Evolutionary conservation across 495 filamentous ascomycete species (phyloP), one percentile per base, ranked within the genome.

Genomic region (Cetradonia linearis): DNA sequence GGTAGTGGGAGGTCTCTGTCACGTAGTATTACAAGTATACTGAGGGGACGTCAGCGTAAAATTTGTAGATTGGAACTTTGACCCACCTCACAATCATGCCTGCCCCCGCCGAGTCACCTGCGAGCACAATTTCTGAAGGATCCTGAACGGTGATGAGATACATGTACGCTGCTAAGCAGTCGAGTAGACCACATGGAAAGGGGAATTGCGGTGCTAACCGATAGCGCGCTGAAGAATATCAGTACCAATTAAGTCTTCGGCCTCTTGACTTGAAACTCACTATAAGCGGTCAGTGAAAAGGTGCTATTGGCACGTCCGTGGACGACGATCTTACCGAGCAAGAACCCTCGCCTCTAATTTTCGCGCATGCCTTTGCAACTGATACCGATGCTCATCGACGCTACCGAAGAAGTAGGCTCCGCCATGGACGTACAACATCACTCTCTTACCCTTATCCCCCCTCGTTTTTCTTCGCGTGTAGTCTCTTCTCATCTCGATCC

Each of bases 401-500:
- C 88, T 94, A 1, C 92, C 92, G 67, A 97, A 97, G 66, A 83
- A 88, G 67, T 88, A 88, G 30, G 86, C 85, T 2, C 85, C 85
- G 5, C 92, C 92, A 68, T 96, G 92, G 10, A 96, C 79, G 71
- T 97, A 97, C 28, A 97, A 75, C 86, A 97, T 95, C 28, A 93
- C 84, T 31, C 88, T 81, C 64, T 85, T 87, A 9, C 79, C 77
- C 33, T 79, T 72, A 53, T 80, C 78, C 4, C 70, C 72, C 0
- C 71, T 70, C 67, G 77, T 78, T 71, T 85, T 86, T 57, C 86
- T 79, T 66, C 85, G 80, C 52, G 85, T 72, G 65, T 91, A 86
- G 65, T 96, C 87, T 57, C 80, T 78, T 59, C 82, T 83, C 91
- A 96, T 96, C 77, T 96, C 93, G 63, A 97, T 86, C 92, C 89